A percentile compares a stretch with the other conserved stretches of the same genome.
Conservation (phyloP, 2,329 filamentous ascomycete species). For the Penicillium occitanis region DNA sequence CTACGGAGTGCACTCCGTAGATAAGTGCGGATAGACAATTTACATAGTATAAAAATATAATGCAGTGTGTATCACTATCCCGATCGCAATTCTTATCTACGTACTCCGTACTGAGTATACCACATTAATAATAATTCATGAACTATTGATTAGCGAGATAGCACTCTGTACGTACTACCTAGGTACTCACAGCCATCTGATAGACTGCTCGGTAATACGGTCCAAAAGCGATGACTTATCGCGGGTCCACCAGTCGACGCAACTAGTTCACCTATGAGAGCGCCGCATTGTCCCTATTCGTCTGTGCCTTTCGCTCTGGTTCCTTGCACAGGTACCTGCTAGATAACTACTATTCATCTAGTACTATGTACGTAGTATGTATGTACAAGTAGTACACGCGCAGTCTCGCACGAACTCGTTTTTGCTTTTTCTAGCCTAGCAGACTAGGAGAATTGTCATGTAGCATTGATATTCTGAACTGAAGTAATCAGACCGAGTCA, state of each 20-base stretch:
- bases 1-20: too few species aligned
- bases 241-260: constrained; percentile 14
- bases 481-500: not conserved
- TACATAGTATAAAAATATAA: not conserved
- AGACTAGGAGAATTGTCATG: not conserved
- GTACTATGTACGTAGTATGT: not conserved
- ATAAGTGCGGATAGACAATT: not conserved
- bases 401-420: not conserved
- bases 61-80: not conserved
- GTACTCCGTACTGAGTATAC: not conserved
- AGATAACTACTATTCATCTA: not conserved
- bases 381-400: not conserved
- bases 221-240: constrained; percentile 16
- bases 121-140: not conserved
- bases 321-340: constrained; percentile 13
- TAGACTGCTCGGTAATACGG: constrained; percentile 1
- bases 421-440: not conserved
- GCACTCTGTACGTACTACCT: not conserved
- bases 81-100: not conserved
- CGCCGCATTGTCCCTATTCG: constrained; percentile 6
- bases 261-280: constrained; percentile 10
- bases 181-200: not conserved
- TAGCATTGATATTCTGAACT: not conserved
- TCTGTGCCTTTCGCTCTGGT: not conserved
- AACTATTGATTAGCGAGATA: not conserved